Evolutionary conservation across 139 green algal genomes (phyloP), one percentile per base, ranked within the genome.

Genomic region (Nannochloris sp.): DNA sequence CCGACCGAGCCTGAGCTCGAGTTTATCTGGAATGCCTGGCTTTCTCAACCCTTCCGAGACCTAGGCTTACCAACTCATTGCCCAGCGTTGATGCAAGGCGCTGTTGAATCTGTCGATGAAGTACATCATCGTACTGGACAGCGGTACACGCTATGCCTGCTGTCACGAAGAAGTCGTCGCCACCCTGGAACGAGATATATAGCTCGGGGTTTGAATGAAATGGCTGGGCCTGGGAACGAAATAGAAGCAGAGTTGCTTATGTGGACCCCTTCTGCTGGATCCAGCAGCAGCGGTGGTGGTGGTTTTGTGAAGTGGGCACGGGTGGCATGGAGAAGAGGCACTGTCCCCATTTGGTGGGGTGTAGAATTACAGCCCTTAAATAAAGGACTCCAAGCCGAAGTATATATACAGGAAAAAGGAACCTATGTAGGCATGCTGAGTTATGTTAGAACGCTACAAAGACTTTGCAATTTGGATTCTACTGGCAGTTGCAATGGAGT

Each of bases 201-300:
- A 25, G 91, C 92, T 15, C 76, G 89, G 14, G 94, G 94, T 1
- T 76, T 99, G 14, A 98, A 99, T 67, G 75, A 83, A 23, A 61
- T 75, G 14, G 81, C 81, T 0, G 85, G 87, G 19, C 87, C 92
- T 2, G 93, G 91, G 46, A 99, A 99, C 70, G 94, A 99, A 80
- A 90, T 97, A 14, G 94, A 99, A 80, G 92, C 85, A 35, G 93
- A 99, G 70, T 89, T 96, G 70, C 64, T 97, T 15, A 68, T 90
- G 1, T 96, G 88, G 88, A 67, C 51, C 19, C 32, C 33, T 83
- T n/a, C 25, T 29, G 65, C 60, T 63, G 64, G 36, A 32, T n/a
- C n/a, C n/a, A n/a, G n/a, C n/a, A n/a, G n/a, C n/a, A n/a, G n/a
- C n/a, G 55, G 30, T 56, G 10, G 15, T 27, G 4, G 47, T 58